Base-by-base conservation (phyloP, 441 rosid genomes). In the Pelargonium fulgidum region DNA sequence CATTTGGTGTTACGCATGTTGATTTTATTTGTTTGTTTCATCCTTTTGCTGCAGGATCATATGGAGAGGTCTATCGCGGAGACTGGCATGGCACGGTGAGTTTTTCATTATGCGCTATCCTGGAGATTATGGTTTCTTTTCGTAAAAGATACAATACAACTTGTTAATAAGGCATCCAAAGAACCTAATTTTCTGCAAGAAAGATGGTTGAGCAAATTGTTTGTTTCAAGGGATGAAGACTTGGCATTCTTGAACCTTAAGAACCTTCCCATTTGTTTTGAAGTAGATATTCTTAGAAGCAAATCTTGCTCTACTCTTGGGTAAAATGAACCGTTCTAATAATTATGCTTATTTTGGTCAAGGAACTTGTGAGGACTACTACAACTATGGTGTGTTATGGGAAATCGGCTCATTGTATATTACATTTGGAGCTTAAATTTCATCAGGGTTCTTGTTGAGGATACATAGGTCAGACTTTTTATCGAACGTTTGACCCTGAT, bases 71-170 rank as follows among this genome's bases (percentile, higher is more conserved):
- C 72, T 93, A 93, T 77, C 93, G 85, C 14, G 98, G 96, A 76
- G 96, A 89, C 44, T 91, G 97, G 98, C 94, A 86, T 70, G 97
- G 93, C 77, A 93, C 98, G 64, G 98, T 93, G 83, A 85, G 98
- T 87, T 72, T 68, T 68, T 19, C 24, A 10, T 58, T 58, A 26
- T 58, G 63, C 13, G 13, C 74, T 67, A 52, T 17, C 59, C 7
- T 14, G 2, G 59, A 52, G 59, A 52, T 16, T 4, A 52, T 52
- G 41, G 41, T 36, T 36, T 36, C 41, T 36, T 36, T 36, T 36
- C 6, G 20, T 50, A n/a, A 52, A 14, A 52, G 19, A 7, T 52
- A 6, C 17, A 7, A 7, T 52, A 16, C 17, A 7, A 5, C 59
- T 12, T 14, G 59, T 12, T 16, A 52, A 52, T 17, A 14, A 3